These are phyloP conservation scores for Cercospora sp. DNA, from an alignment of 2,329 filamentous ascomycete genomes.

Conservation along the genomic window DNA sequence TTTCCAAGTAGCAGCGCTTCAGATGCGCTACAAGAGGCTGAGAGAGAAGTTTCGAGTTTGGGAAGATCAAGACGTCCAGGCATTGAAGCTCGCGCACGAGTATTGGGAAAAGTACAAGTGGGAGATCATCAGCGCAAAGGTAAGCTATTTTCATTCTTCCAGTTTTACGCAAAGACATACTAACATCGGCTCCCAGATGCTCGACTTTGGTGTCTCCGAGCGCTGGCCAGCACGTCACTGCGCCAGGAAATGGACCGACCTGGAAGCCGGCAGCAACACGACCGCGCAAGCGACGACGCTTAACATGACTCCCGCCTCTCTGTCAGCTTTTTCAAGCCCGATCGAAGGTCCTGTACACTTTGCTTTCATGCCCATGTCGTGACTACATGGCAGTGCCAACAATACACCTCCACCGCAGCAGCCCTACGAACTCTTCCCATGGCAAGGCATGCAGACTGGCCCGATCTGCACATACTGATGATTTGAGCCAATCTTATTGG, in stretches of 20 bases:
- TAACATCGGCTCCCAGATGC: slow-evolving; percentile 44
- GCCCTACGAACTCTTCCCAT: background rate
- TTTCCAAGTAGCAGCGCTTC: slow-evolving; percentile 54
- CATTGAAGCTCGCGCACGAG: slow-evolving; percentile 52
- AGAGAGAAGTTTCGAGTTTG: slow-evolving; percentile 53
- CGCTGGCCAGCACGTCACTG: slow-evolving; percentile 54
- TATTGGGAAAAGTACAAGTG: slow-evolving; percentile 57
- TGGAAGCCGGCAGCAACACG: slow-evolving; percentile 31
- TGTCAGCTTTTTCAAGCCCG: slow-evolving; percentile 36
- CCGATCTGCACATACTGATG: slow-evolving; percentile 5
- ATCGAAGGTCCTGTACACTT: slow-evolving; percentile 32
- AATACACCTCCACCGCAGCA: slow-evolving; percentile 3
- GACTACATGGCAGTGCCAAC: slow-evolving; percentile 28
- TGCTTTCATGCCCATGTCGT: slow-evolving; percentile 35
- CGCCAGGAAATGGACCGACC: slow-evolving; percentile 54
- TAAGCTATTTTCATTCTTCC: slow-evolving; percentile 32
- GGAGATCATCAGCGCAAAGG: slow-evolving; percentile 55
- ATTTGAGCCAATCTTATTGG: background rate
- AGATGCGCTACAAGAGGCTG: slow-evolving; percentile 57
- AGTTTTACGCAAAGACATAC: no score
- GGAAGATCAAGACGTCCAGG: slow-evolving; percentile 53
- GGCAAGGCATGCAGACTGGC: background rate
- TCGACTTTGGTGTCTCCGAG: slow-evolving; percentile 52
- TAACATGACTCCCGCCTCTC: slow-evolving; percentile 28
- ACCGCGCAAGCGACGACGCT: slow-evolving; percentile 32